Base-by-base conservation (phyloP, 805 yeast species). In the Pichia membranifaciens region DNA sequence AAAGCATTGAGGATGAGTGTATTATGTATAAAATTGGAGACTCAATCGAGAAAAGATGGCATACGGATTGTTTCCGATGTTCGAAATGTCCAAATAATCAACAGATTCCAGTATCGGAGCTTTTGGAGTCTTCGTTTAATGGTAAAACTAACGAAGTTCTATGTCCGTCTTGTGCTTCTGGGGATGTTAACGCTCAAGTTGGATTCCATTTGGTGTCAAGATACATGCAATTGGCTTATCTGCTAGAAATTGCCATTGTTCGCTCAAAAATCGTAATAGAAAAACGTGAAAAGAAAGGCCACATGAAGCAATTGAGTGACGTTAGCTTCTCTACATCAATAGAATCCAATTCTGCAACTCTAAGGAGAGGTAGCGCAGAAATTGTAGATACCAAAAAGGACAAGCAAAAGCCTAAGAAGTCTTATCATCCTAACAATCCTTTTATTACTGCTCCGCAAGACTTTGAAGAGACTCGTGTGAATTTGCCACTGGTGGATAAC, bases 1-100 rank as follows among this genome's bases (percentile, higher is more conserved):
- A 80, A 60, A 81, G 89, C 54, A 86, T 91, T 35, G 97, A 93
- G 64, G 93, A 83, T 55, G 75, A 75, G n/a, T 91, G 98, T 66
- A 68, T 81, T 15, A 74, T 73, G 39, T 76, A 72, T 54, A 70
- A 70, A 18, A 21, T 33, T n/a, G n/a, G 36, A 17, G 41, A 51
- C 13, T 23, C 32, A 10, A 41, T 5, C 12, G 80, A 79, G 32
- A 68, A 70, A 43, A 76, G 96, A 56, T 91, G 96, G 97, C 99
- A 93, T 62, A 49, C 72, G 13, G 68, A 74, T 25, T 93, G 99
- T 65, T 74, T 91, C 38, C 57, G 62, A 9, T 91, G 98, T 58
- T 64, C 76, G 0, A 59, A 60, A 8, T 90, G 97, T 61, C n/a
- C 21, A 15, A 44, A 47, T 32, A 37, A 41, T 16, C 18, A 17